Base-by-base conservation (phyloP, 306 rosid species). In the Sechiopsis laciniata region DNA sequence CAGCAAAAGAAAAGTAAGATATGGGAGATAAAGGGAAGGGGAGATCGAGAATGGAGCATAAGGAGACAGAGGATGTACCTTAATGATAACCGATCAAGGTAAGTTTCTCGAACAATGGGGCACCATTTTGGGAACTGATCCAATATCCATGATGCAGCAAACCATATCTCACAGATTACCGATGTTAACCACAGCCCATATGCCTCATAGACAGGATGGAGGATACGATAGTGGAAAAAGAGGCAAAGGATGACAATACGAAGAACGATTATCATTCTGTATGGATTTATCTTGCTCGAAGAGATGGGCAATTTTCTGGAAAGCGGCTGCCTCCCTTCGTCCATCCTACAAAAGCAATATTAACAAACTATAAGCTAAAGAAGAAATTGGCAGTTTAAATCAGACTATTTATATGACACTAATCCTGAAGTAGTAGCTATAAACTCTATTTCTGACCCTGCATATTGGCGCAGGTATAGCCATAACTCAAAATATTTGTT, bases 71-170 rank as follows among this genome's bases (percentile, higher is more conserved):
- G 8, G 64, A 10, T 26, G 17, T 73, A 91, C 97, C 97, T 84
- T 66, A 89, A 75, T 12, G 96, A 92, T 65, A 92, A 81, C 32
- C 97, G 92, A 80, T 92, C 97, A 40, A 92, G 97, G 78, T 92
- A 89, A 4, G 97, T 92, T 84, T 92, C 97, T 71, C 97, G 85
- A 56, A 76, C 84, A 52, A 92, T 79, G 6, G 97, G 95, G 75
- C 81, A 77, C 96, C 97, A 92, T 76, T 92, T 92, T 5, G 97
- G 97, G 77, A 92, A 89, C 80, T 92, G 97, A 79, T 92, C 97
- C 75, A 92, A 80, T 67, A 92, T 87, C 97, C 97, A 92, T 12
- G 95, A 92, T 29, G 84, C 87, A 53, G 91, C 96, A 81, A 92
- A 92, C 97, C 96, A 92, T 61, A 92, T 92, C 84, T 92, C 97